A percentile compares a stretch with the other conserved stretches of the same genome.
Evolutionary conservation across 176 grass and related monocot species (phyloP).

Genomic region (Metroxylon sagu): DNA sequence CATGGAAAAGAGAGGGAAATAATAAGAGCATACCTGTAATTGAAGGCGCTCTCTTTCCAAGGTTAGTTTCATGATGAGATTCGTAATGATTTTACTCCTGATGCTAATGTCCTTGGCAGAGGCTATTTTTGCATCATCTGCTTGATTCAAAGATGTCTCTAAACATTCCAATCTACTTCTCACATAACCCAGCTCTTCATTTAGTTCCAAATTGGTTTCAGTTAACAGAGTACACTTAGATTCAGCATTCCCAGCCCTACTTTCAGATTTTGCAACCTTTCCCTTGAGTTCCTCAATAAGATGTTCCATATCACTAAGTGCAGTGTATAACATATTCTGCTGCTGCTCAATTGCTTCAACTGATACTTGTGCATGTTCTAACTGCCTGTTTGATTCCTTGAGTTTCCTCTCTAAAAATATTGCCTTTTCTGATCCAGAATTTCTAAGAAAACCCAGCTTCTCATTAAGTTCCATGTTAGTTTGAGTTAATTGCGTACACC

Average conservation of each 20-base stretch:
- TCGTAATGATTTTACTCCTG: slow-evolving; percentile 64
- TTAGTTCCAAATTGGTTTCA: slow-evolving; percentile 80
- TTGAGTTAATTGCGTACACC: slow-evolving; percentile 42
- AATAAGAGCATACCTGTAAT: slow-evolving; percentile 41
- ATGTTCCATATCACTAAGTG: slow-evolving; percentile 74
- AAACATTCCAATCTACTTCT: slow-evolving; percentile 54
- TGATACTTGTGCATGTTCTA: slow-evolving; percentile 80
- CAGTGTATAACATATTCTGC: slow-evolving; percentile 54
- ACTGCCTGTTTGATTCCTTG: slow-evolving; percentile 55
- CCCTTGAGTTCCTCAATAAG: slow-evolving; percentile 72
- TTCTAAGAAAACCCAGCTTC: slow-evolving; percentile 39
- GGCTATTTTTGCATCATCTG: slow-evolving; percentile 51
- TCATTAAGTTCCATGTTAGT: slow-evolving; percentile 49
- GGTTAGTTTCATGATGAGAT: slow-evolving; percentile 70
- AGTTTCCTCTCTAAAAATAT: slow-evolving; percentile 52
- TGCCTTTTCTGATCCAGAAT: slow-evolving; percentile 36
- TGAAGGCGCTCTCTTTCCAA: slow-evolving; percentile 80
- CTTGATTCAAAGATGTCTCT: slow-evolving; percentile 50
- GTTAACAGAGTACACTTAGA: slow-evolving; percentile 53
- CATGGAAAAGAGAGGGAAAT: no score
- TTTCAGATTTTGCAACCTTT: slow-evolving; percentile 76
- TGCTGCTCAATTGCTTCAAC: slow-evolving; percentile 72
- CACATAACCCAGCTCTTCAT: slow-evolving; percentile 70
- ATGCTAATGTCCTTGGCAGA: slow-evolving; percentile 62
- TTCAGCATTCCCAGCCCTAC: slow-evolving; percentile 64